phyloP scores from a whole-genome alignment of 352 stramenopile species.

The Aphanomyces astaci region DNA sequence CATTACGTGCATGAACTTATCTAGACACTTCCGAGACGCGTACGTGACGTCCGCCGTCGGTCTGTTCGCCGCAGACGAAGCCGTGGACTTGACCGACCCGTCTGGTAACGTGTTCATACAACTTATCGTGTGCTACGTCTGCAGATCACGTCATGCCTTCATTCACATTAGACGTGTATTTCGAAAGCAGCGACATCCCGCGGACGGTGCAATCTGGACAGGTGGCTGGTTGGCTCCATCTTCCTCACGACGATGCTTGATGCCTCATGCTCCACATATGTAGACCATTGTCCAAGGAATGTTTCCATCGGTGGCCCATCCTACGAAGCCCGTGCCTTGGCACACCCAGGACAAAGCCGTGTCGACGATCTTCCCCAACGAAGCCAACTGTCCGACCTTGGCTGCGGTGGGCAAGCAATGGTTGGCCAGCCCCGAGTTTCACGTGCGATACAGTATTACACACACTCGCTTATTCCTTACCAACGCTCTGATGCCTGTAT shows the following conservation, averaged over 20 bases:
- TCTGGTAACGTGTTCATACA: not conserved
- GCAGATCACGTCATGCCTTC: not conserved
- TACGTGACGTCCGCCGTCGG: not conserved
- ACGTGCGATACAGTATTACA: no score
- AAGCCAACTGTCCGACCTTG: slow-evolving; percentile 4
- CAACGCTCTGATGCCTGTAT: no score
- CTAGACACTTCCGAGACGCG: slow-evolving; percentile 15
- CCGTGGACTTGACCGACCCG: slow-evolving; percentile 16
- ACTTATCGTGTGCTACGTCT: no score
- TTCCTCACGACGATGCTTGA: not conserved
- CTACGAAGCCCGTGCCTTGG: slow-evolving; percentile 4
- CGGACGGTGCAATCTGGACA: slow-evolving; percentile 11
- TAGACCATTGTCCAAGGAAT: slow-evolving; percentile 17
- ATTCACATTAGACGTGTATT: slow-evolving; percentile 14
- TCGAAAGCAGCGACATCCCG: slow-evolving; percentile 19
- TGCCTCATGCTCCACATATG: not conserved
- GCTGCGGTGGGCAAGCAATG: not conserved
- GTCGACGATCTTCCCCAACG: slow-evolving; percentile 14
- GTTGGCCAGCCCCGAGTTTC: not conserved
- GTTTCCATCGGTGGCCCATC: slow-evolving; percentile 8
- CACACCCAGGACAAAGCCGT: slow-evolving; percentile 12
- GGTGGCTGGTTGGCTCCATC: not conserved
- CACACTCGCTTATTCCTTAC: no score
- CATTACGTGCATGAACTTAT: not conserved
- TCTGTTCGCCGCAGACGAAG: not conserved